These are phyloP conservation scores for Halophytophthora batemanensis DNA, from an alignment of 352 stramenopile genomes.

Conservation along the genomic window DNA sequence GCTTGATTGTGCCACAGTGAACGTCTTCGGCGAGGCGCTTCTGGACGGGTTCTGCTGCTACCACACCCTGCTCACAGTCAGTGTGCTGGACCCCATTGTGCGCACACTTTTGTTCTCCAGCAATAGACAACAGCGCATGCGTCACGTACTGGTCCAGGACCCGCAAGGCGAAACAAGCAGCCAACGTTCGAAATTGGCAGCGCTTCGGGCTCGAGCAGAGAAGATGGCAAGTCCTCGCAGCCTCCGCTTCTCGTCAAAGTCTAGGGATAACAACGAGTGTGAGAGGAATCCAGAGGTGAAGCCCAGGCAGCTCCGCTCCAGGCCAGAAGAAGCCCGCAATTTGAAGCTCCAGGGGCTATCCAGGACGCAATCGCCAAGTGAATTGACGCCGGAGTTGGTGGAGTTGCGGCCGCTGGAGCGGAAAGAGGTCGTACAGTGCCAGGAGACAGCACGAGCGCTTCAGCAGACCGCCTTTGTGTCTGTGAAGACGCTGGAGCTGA, in stretches of 20 bases:
- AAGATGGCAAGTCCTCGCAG: slow-evolving; percentile 9
- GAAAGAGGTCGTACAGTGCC: slow-evolving; percentile 26
- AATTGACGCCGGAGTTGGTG: slow-evolving; percentile 12
- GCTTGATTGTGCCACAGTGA: slow-evolving; percentile 4
- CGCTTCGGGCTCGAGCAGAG: slow-evolving; percentile 21
- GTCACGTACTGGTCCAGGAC: slow-evolving; percentile 30
- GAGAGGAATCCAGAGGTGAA: not conserved
- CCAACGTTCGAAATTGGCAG: slow-evolving; percentile 5
- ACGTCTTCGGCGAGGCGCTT: slow-evolving; percentile 9
- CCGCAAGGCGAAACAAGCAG: slow-evolving; percentile 12
- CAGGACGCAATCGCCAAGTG: slow-evolving; percentile 22
- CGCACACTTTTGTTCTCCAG: slow-evolving; percentile 51
- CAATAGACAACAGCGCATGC: slow-evolving; percentile 44
- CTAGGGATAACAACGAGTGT: slow-evolving; percentile 13
- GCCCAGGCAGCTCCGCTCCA: not conserved
- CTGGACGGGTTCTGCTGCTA: slow-evolving; percentile 27
- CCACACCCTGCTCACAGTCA: slow-evolving; percentile 38
- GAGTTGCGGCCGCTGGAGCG: slow-evolving; percentile 25
- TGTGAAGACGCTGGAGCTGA: slow-evolving; percentile 59
- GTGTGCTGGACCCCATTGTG: slow-evolving; percentile 44
- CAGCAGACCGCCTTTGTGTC: slow-evolving; percentile 33
- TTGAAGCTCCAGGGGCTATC: slow-evolving; percentile 1
- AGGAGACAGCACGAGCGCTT: slow-evolving; percentile 34
- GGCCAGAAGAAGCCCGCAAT: not conserved
- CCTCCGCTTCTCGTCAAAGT: no score